Evolutionary conservation across 2,329 filamentous ascomycete genomes (phyloP), one percentile per base, ranked within the genome.

Genomic region (Xylariales sp.): DNA sequence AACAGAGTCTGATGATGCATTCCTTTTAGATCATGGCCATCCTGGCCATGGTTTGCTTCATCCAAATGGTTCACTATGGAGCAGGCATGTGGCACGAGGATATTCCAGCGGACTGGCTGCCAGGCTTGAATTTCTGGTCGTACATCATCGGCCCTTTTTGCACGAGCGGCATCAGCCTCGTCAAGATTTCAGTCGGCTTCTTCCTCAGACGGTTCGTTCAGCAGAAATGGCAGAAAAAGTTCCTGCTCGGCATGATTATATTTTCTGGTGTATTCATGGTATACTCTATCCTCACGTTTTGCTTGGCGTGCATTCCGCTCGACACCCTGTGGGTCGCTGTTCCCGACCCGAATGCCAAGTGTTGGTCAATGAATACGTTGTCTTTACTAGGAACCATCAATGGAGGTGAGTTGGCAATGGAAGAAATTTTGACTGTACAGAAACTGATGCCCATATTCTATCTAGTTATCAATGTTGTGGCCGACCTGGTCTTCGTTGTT

Each of bases 91-190:
- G n/a, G n/a, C 19, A 12, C 7, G 21, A 17, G 5, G 37, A 33
- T 13, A 33, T 38, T 6, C 15, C 23, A 5, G 11, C 5, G 12
- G 29, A 38, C 12, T 33, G 37, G 37, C 16, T n/a, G 29, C 15
- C 25, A n/a, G 29, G 37, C 5, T 15, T 38, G 29, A 30, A 33
- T 15, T 35, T 29, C 25, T 39, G 36, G 40, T 24, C 38, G 25
- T 39, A 42, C 40, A 19, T 39, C n/a, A 37, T 38, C 18, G 36
- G 37, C 5, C 30, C 37, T 8, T 25, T 42, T 5, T 28, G 27
- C 14, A 33, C 37, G 10, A 38, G 29, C 13, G 37, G 37, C 20
- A 38, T 38, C 28, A 27, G 37, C 5, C 29, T 33, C 6, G 37
- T 38, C 11, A 38, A 38, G 13, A 38, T 38, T 11, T 38, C 37